Base-by-base conservation (phyloP, 805 yeast species). In the Monosporozyma yasuniensis region DNA sequence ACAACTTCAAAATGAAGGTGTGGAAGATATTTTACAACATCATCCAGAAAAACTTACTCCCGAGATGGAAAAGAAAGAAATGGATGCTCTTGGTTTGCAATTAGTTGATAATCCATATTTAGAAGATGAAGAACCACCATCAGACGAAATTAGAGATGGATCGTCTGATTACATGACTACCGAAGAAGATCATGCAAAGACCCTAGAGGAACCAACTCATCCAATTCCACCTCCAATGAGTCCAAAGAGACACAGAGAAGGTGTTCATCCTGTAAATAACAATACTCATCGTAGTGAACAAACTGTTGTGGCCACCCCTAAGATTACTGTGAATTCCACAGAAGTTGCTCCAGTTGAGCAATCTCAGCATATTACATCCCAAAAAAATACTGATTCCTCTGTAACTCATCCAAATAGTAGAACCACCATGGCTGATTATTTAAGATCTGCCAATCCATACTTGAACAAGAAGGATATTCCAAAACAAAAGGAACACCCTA, bases 381-480 rank as follows among this genome's bases (percentile, higher is more conserved):
- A 35, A 25, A 32, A 32, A 14, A 11, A 32, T 32, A 32, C 14
- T 12, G 35, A 32, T 32, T 32, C 35, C 11, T 2, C 35, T 4
- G n/a, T 16, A 32, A 12, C 19, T 25, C 30, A 25, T 16, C 9
- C 28, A 2, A 41, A 8, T 21, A 25, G 18, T 6, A 44, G 21
- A 44, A 47, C 27, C 42, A 59, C 64, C 30, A 72, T 76, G 75
- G 81, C 81, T 4, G 74, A 75, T 50, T 72, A 74, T 47, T 53
- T 76, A 19, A 71, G 79, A 48, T 68, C 76, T 4, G 69, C 70
- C 0, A 66, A 72, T 44, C 68, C 58, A 16, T 56, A 54, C 35
- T 42, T 56, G 18, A 23, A 50, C 10, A 49, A 43, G 18, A 41
- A 51, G 27, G 34, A 22, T 39, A 37, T 16, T 16, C 19, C 16